These are phyloP conservation scores for Priceomyces medius DNA, from an alignment of 805 yeast genomes.

Conservation along the genomic window DNA sequence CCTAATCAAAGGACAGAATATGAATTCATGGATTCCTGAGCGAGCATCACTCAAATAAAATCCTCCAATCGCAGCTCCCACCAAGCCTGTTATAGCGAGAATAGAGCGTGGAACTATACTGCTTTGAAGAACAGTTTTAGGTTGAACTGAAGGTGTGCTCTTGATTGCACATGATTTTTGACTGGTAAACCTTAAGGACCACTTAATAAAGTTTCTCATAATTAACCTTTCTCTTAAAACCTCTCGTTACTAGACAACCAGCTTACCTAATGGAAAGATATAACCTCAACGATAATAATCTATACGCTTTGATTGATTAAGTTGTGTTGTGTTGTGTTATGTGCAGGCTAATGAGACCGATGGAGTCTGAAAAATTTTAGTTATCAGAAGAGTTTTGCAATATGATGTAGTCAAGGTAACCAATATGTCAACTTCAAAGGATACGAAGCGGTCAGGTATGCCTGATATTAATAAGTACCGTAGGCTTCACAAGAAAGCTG, in stretches of 20 bases:
- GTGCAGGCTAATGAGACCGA: constrained; percentile 3
- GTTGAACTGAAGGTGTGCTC: not conserved
- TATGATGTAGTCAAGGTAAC: constrained; percentile 4
- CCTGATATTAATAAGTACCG: constrained; percentile 27
- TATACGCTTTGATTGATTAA: not conserved
- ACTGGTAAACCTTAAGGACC: not conserved
- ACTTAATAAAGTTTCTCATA: not conserved
- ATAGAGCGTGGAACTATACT: constrained; percentile 18
- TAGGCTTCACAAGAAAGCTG: constrained; percentile 22
- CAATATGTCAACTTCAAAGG: constrained; percentile 18
- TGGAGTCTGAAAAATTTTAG: constrained; percentile 5
- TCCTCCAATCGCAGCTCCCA: constrained; percentile 39
- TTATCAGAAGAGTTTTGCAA: constrained; percentile 14
- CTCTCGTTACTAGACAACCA: not conserved
- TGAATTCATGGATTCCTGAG: constrained; percentile 78
- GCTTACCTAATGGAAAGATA: not conserved
- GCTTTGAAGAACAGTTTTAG: constrained; percentile 8
- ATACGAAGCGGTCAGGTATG: constrained; percentile 20
- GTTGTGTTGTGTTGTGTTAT: not conserved
- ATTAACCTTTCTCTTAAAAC: not conserved
- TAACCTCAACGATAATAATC: not conserved
- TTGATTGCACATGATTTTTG: not conserved
- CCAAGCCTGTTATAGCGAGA: constrained; percentile 14
- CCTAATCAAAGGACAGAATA: constrained; percentile 75
- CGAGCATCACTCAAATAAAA: constrained; percentile 71